These are phyloP conservation scores for Streptanthus diversifolius DNA, from an alignment of 345 rosid genomes.

Conservation along the genomic window DNA sequence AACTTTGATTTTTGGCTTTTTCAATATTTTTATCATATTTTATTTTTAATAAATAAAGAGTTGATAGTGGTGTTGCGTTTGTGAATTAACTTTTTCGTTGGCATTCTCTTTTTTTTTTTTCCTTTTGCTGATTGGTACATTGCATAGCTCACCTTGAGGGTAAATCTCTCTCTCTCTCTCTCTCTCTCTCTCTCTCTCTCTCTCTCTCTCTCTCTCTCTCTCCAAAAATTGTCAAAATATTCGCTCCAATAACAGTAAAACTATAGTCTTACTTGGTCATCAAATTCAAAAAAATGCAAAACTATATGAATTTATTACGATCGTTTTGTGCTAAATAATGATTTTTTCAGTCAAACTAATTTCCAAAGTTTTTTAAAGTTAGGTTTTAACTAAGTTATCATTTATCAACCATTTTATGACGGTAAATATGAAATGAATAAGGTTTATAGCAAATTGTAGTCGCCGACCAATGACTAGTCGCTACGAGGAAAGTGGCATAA, in stretches of 20 bases:
- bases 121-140: conserved; percentile 23
- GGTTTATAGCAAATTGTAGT: neutral
- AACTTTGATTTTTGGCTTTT: conserved; percentile 25
- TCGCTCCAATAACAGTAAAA: neutral
- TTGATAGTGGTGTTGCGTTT: conserved; percentile 36
- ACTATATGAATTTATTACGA: neutral
- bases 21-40: neutral
- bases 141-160: neutral
- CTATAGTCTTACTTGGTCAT: neutral
- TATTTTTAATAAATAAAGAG: neutral
- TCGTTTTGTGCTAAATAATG: neutral
- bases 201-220: neutral
- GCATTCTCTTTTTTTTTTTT: conserved; percentile 17
- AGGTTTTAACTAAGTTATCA: neutral
- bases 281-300: too few species aligned
- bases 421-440: neutral
- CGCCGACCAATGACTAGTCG: neutral
- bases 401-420: neutral
- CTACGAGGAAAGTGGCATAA: conserved; percentile 25
- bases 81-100: conserved; percentile 36
- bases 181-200: neutral
- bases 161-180: neutral
- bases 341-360: neutral
- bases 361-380: neutral
- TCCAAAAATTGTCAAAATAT: neutral